Conservation (phyloP, 1,284 basidiomycete species). For the Stereum hirsutum region DNA sequence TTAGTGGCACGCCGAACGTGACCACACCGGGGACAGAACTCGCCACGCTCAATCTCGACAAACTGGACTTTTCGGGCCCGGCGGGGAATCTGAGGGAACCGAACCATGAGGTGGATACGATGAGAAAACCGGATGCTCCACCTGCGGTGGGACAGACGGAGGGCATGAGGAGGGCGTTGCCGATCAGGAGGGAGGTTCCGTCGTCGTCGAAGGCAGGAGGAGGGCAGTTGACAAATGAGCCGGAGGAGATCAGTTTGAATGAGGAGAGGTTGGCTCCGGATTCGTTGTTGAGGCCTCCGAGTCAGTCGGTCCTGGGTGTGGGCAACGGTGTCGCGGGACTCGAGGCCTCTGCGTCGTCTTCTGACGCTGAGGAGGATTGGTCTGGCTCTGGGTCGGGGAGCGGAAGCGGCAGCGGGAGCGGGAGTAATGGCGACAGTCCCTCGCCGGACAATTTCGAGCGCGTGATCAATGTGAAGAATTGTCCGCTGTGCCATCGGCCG, state of each 20-base stretch:
- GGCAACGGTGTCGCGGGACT: too few relatives aligned
- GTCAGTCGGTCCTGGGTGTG: too few relatives aligned
- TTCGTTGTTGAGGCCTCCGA: too few relatives aligned
- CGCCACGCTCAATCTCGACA: constrained; percentile 36
- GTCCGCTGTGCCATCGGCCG: constrained; percentile 89
- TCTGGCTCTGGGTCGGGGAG: constrained; percentile 14
- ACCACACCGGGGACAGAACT: constrained; percentile 23
- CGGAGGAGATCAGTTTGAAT: background rate
- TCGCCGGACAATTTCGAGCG: constrained; percentile 58
- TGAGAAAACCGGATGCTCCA: too few relatives aligned
- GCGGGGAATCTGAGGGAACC: constrained; percentile 22
- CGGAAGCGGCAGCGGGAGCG: constrained; percentile 11
- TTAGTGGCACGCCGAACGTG: constrained; percentile 38
- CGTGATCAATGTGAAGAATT: constrained; percentile 91
- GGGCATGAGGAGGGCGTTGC: too few relatives aligned
- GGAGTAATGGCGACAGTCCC: constrained; percentile 1
- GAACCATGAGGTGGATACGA: too few relatives aligned
- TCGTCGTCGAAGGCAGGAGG: constrained; percentile 30
- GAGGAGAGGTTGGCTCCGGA: too few relatives aligned
- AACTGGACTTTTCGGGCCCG: constrained; percentile 59
- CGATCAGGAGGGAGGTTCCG: constrained; percentile 9
- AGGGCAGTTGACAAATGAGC: constrained; percentile 24
- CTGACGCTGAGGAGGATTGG: constrained; percentile 35
- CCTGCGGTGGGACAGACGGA: too few relatives aligned
- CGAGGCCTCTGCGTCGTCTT: constrained; percentile 25